Evolutionary conservation across 2,329 filamentous ascomycete genomes (phyloP), one percentile per base, ranked within the genome.

Genomic region (Fonsecaea multimorphosa): DNA sequence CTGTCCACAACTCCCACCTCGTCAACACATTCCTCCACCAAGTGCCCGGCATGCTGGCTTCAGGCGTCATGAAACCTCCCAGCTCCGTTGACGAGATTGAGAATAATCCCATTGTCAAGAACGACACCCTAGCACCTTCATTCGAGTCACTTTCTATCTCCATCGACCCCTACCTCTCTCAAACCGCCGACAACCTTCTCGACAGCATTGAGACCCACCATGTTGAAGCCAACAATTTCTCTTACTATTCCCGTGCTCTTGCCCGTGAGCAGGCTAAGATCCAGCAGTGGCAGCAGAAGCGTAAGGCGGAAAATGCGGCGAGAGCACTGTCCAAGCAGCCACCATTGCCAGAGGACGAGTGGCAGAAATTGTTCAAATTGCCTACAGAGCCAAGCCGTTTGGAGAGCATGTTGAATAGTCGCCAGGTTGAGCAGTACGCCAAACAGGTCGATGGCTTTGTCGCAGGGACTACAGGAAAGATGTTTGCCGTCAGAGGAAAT

Each of bases 221-320:
- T 83, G 97, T 93, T 67, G 95, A 99, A 81, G 90, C 96, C 78
- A 98, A 98, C 88, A 99, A 99, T 86, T 95, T 96, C 84, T 93
- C 97, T 80, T 92, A 91, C 86, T 97, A 97, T 84, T 93, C 97
- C 83, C 88, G 95, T 75, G 93, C 96, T 76, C 86, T 98, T 64
- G 90, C 89, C 9, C 91, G 95, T 73, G 95, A 99, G 83, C 95
- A 99, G 83, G 83, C 91, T 75, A 99, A 98, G 87, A 97, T 99
- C 74, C 89, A 91, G 62, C 90, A 93, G 71, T 99, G 95, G 95
- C 94, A 98, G 82, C 83, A 89, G 68, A 98, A 99, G 88, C 90
- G 95, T 77, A 96, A 97, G 84, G 89, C 92, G 16, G 95, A 99
- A 86, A 99, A 99, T 77, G 89, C 90, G 32, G 90, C 89, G 67